Conservation (phyloP, 2,329 filamentous ascomycete genomes). For the Aureobasidium uvarum region DNA sequence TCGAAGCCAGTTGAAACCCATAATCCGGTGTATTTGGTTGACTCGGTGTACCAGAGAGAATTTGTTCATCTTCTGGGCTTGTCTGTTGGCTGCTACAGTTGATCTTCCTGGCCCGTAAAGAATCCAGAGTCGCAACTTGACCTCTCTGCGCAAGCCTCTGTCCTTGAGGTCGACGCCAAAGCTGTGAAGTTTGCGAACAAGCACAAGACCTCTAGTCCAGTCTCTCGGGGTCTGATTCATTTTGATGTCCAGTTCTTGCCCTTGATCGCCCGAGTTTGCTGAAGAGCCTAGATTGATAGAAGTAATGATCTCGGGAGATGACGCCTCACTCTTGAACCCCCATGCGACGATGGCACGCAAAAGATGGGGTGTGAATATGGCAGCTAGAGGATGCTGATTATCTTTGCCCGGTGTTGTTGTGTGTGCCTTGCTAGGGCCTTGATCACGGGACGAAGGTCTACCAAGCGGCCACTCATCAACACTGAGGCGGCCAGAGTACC, state of each 20-base stretch:
- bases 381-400: background rate
- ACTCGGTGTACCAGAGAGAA: constrained; percentile 35
- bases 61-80: constrained; percentile 28
- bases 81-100: constrained; percentile 6
- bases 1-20: constrained; percentile 28
- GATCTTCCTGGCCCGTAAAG: constrained; percentile 38
- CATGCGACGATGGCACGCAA: constrained; percentile 38
- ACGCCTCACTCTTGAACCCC: constrained; percentile 34
- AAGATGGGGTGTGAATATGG: constrained; percentile 34
- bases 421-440: background rate
- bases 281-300: background rate
- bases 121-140: constrained; percentile 37
- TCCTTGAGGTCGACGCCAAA: constrained; percentile 32
- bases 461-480: background rate
- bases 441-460: background rate
- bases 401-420: background rate
- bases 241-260: background rate
- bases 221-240: background rate
- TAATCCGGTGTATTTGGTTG: constrained; percentile 36
- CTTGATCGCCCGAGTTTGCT: background rate
- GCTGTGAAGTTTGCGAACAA: constrained; percentile 34
- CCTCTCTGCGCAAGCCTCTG: constrained; percentile 31
- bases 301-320: background rate
- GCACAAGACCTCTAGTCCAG: constrained; percentile 37
- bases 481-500: constrained; percentile 9